A percentile compares a stretch with the other conserved stretches of the same genome.
Evolutionary conservation across 2,329 filamentous ascomycete species (phyloP).

Genomic region (Plenodomus tracheiphilus): DNA sequence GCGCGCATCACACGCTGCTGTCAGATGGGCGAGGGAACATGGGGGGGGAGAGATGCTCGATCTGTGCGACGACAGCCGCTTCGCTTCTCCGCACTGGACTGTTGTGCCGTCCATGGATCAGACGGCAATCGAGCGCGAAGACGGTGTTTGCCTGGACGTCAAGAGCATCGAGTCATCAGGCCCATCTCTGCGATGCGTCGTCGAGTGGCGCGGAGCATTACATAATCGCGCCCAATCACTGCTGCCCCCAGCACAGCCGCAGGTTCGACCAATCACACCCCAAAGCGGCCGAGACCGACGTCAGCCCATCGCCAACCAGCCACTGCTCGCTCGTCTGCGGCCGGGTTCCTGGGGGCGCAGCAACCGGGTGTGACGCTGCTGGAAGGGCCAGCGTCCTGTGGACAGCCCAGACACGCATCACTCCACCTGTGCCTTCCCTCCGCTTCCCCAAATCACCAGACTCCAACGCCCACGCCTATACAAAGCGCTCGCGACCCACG

Average conservation of each 20-base stretch:
- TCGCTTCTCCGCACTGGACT: not conserved
- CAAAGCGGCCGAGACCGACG: constrained; percentile 6
- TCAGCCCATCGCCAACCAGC: constrained; percentile 11
- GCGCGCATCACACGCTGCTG: constrained; percentile 2
- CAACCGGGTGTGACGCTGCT: constrained; percentile 19
- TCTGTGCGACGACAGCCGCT: not conserved
- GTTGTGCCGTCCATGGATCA: not conserved
- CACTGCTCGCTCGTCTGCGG: not conserved
- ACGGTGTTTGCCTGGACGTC: no score
- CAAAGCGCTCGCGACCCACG: constrained; percentile 27
- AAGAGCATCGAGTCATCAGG: not conserved
- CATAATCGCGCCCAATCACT: constrained; percentile 12
- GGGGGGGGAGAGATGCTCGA: not conserved
- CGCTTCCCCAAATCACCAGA: constrained; percentile 30
- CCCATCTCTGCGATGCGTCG: not conserved
- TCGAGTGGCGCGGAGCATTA: not conserved
- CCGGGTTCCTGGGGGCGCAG: constrained; percentile 22
- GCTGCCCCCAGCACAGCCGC: constrained; percentile 9
- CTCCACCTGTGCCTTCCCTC: constrained; percentile 24
- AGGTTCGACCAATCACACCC: constrained; percentile 11
- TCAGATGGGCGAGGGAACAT: constrained; percentile 1
- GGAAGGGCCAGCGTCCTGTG: constrained; percentile 11
- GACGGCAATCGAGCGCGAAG: not conserved
- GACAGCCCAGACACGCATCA: constrained; percentile 23
- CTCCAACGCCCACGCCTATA: constrained; percentile 32